phyloP scores from a whole-genome alignment of 768 basidiomycete genomes.

The Obba rivulosa region DNA sequence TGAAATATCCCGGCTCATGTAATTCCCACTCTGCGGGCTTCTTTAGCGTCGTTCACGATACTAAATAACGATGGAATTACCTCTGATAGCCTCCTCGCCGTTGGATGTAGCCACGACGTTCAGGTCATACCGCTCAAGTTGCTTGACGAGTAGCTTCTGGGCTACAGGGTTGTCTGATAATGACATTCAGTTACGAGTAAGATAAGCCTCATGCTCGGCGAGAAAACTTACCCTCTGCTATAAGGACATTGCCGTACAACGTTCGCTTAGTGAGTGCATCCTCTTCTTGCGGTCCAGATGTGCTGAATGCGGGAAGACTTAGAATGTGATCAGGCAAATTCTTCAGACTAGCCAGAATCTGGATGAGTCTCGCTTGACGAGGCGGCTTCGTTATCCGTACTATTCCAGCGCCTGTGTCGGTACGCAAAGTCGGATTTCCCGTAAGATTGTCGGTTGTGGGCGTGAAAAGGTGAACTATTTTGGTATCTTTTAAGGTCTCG shows the following conservation, averaged over 20 bases:
- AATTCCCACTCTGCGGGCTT: constrained; percentile 57
- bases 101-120: constrained; percentile 59
- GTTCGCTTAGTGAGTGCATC: constrained; percentile 44
- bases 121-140: constrained; percentile 56
- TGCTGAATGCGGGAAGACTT: constrained; percentile 28
- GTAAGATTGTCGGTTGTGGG: constrained; percentile 54
- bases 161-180: constrained; percentile 63
- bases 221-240: constrained; percentile 56
- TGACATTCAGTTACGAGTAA: background rate
- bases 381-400: constrained; percentile 71
- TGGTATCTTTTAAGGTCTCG: constrained; percentile 43
- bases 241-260: constrained; percentile 60
- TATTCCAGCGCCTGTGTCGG: constrained; percentile 43
- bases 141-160: constrained; percentile 61
- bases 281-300: constrained; percentile 41
- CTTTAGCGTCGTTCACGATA: background rate
- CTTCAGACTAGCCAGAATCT: constrained; percentile 56
- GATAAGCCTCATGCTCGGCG: background rate
- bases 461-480: constrained; percentile 67
- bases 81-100: constrained; percentile 61
- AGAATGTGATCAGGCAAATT: constrained; percentile 41
- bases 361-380: constrained; percentile 52
- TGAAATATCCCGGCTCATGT: constrained; percentile 64
- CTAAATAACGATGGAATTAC: constrained; percentile 23
- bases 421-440: constrained; percentile 47